Base-by-base conservation (phyloP, 176 grass and related monocot species). In the Rhynchospora tenuis region DNA sequence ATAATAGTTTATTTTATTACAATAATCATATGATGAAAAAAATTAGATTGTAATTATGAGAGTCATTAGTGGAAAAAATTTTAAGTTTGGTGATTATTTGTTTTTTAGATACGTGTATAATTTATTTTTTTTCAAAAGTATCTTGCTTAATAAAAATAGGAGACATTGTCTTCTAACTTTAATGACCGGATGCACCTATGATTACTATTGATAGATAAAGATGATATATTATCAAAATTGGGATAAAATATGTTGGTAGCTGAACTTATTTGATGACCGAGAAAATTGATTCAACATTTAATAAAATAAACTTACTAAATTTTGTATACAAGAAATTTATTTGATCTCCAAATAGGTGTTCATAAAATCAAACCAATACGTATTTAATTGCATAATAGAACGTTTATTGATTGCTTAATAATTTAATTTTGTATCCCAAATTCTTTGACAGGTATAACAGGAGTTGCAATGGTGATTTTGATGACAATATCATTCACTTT, bases 401-500 rank as follows among this genome's bases (percentile, higher is more conserved):
- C 5, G 3, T 33, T 1, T 33, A n/a, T 64, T 27, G 24, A 13
- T 64, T 12, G 24, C 22, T 44, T 15, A 7, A 29, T 76, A 3
- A 28, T 55, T 75, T 17, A 76, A 55, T 29, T 4, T 54, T 28
- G 0, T 12, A 1, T 17, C 11, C 7, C 1, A 24, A 51, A 26
- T 50, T 8, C 16, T 55, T 55, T 76, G 47, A 76, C 73, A 76
- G 73, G 73, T 2, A 24, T 99, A 67, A 99, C 96, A 2, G 96
- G 96, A 29, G 71, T 99, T 6, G 88, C 65, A 10, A 95, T 99
- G 96, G 88, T 99, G 59, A 69, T 90, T 61, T 84, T 99, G 33
- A 95, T 99, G 93, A 80, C 89, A 29, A 79, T 99, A 14, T 99
- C 96, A 26, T 99, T 99, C 84, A 99, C 93, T 46, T 88, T 99